A percentile compares a stretch with the other conserved stretches of the same genome.
These are phyloP conservation scores for Trypanosoma cruzi DNA, from an alignment of 208 protist species.

Conservation along the genomic window DNA sequence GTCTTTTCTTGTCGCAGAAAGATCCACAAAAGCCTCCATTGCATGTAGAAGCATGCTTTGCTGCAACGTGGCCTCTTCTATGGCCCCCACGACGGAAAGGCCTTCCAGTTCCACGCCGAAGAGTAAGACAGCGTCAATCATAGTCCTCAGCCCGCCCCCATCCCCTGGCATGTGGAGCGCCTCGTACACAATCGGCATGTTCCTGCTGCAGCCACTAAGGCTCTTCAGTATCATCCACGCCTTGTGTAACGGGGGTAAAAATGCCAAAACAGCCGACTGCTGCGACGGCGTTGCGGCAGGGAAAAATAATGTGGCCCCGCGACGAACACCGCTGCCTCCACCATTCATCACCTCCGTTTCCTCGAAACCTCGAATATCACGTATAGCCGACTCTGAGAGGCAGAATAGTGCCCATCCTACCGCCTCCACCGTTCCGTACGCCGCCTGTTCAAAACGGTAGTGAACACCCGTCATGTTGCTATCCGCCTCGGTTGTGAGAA, in stretches of 20 bases:
- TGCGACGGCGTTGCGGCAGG: constrained; percentile 37
- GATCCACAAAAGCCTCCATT: constrained; percentile 44
- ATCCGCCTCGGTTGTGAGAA: constrained; percentile 55
- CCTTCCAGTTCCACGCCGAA: constrained; percentile 60
- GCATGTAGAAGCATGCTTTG: constrained; percentile 40
- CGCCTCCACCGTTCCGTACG: constrained; percentile 54
- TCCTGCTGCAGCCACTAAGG: constrained; percentile 44
- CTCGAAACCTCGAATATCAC: constrained; percentile 46
- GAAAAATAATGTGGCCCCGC: constrained; percentile 27
- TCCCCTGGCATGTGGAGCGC: constrained; percentile 40
- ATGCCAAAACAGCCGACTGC: constrained; percentile 55
- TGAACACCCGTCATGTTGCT: constrained; percentile 54
- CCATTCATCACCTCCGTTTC: neutral
- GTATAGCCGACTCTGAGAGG: constrained; percentile 43
- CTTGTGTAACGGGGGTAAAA: constrained; percentile 80
- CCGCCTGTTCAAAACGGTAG: constrained; percentile 58
- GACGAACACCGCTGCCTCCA: constrained; percentile 12
- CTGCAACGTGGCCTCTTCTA: constrained; percentile 47
- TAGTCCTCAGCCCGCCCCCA: constrained; percentile 24
- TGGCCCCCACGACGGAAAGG: constrained; percentile 36
- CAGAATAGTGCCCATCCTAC: constrained; percentile 45
- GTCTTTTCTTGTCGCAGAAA: constrained; percentile 60
- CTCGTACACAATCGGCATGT: constrained; percentile 74
- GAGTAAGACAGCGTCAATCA: constrained; percentile 51
- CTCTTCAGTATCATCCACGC: constrained; percentile 63